Percentiles rank a stretch among this genome's conserved stretches.
Conservation (phyloP, 805 yeast genomes). For the Kazachstania kunashirensis region DNA sequence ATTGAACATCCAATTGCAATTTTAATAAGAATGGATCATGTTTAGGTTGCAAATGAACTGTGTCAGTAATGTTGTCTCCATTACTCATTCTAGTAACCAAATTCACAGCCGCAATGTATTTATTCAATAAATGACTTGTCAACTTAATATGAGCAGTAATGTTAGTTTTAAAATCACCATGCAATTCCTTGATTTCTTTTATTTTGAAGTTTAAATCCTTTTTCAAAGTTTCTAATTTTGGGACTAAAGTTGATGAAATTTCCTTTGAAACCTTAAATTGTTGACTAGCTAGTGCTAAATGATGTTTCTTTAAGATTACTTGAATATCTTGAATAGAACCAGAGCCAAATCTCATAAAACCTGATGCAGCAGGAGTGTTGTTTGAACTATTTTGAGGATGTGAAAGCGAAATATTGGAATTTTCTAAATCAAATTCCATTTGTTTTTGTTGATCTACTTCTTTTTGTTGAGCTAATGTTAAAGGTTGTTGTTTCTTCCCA, state of each 20-base stretch:
- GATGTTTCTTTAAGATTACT: constrained; percentile 54
- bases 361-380: constrained; percentile 28
- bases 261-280: constrained; percentile 47
- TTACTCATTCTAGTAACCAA: constrained; percentile 28
- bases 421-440: constrained; percentile 1
- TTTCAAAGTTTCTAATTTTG: constrained; percentile 48
- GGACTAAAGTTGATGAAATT: constrained; percentile 44
- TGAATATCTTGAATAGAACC: constrained; percentile 76
- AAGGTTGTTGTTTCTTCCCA: constrained; percentile 20
- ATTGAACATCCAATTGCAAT: constrained; percentile 52
- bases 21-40: constrained; percentile 58
- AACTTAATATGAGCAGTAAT: constrained; percentile 51
- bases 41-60: constrained; percentile 30
- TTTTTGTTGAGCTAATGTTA: constrained; percentile 17
- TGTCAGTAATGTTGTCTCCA: constrained; percentile 2
- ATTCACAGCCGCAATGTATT: constrained; percentile 38
- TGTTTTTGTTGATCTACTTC: constrained; percentile 5
- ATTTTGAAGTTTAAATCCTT: constrained; percentile 69
- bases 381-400: constrained; percentile 4
- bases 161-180: constrained; percentile 51
- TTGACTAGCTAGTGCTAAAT: constrained; percentile 45
- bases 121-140: constrained; percentile 47
- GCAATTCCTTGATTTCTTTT: constrained; percentile 66
- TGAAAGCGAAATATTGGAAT: not conserved
- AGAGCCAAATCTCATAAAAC: constrained; percentile 63